Conservation (phyloP, 768 basidiomycete genomes). For the Suillus weaverae region DNA sequence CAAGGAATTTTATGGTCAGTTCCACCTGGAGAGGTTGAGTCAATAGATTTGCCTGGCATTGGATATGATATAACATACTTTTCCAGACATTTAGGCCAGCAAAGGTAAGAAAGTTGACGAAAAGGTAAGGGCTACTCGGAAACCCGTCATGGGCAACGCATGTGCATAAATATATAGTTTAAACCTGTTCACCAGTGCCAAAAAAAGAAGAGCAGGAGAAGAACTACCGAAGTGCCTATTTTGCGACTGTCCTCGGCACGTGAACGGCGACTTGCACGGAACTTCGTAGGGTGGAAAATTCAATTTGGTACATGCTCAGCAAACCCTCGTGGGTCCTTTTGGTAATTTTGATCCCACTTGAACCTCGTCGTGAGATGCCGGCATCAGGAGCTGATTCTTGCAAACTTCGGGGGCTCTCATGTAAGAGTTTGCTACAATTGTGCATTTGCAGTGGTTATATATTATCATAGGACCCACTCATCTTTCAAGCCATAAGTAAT, state of each 20-base stretch:
- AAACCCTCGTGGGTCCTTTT: conserved; percentile 3
- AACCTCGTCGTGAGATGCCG: neutral
- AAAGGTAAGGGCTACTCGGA: conserved; percentile 1
- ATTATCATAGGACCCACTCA: neutral
- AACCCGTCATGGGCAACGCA: neutral
- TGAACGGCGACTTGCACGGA: conserved; percentile 9
- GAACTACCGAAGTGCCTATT: neutral
- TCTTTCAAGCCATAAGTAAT: neutral
- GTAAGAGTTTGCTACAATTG: neutral
- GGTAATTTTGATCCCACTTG: neutral
- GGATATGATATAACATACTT: neutral
- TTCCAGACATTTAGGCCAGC: neutral
- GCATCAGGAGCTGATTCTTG: neutral
- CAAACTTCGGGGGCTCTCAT: neutral
- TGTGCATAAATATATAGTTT: neutral
- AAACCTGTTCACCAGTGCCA: neutral
- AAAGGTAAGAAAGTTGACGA: neutral
- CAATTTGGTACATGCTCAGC: neutral
- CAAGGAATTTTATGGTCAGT: conserved; percentile 38
- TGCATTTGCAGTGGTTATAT: neutral
- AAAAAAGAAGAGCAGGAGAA: neutral
- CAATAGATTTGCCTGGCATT: neutral
- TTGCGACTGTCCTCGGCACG: neutral
- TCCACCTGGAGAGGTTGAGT: conserved; percentile 9
- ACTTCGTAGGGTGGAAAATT: neutral